A percentile compares a stretch with the other conserved stretches of the same genome.
Conservation (phyloP, 441 rosid species). For the Biscutella auriculata region DNA sequence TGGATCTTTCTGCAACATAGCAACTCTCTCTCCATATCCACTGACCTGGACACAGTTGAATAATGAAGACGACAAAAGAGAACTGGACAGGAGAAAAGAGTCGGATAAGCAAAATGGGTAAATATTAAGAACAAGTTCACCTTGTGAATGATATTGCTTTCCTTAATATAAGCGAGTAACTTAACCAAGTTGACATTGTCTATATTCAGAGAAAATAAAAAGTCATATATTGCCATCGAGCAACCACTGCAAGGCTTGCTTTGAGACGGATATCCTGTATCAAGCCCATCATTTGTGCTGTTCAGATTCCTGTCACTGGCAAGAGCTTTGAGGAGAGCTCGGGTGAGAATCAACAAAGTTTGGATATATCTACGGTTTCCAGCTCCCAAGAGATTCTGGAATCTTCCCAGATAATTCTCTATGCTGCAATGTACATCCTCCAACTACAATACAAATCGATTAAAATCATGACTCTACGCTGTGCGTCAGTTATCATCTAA, state of each 20-base stretch:
- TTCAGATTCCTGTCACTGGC: constrained; percentile 25
- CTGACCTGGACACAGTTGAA: constrained; percentile 41
- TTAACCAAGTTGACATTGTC: constrained; percentile 88
- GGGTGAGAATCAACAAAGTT: constrained; percentile 61
- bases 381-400: constrained; percentile 59
- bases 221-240: constrained; percentile 78
- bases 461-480: background rate
- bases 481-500: background rate
- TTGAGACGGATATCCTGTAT: constrained; percentile 25
- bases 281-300: constrained; percentile 22
- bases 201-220: constrained; percentile 65
- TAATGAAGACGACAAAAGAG: constrained; percentile 5
- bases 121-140: constrained; percentile 26
- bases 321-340: constrained; percentile 53
- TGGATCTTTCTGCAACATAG: constrained; percentile 34
- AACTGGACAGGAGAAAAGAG: background rate
- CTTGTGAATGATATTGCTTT: constrained; percentile 85
- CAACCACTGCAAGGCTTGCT: constrained; percentile 28
- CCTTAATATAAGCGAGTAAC: constrained; percentile 62
- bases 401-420: constrained; percentile 67
- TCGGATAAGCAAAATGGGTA: constrained; percentile 1
- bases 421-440: constrained; percentile 54
- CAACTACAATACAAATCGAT: constrained; percentile 41
- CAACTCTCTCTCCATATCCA: constrained; percentile 59
- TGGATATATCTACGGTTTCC: constrained; percentile 93